Base-by-base conservation (phyloP, 2,329 filamentous ascomycete species). In the Cadophora malorum region DNA sequence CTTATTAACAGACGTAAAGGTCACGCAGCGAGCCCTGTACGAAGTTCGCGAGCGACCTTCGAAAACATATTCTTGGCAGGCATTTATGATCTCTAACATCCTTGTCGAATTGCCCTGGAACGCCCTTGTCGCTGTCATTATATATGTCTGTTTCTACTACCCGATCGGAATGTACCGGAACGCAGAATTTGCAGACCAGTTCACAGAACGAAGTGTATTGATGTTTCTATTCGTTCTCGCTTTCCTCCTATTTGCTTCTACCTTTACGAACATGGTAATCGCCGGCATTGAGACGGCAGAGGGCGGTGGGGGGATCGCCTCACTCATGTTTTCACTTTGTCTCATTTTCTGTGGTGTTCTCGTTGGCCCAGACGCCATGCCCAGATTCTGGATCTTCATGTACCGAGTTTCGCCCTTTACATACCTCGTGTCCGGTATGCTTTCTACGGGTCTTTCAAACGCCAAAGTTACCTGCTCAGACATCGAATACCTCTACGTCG, bases 371-470 rank as follows among this genome's bases (percentile, higher is more conserved):
- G 79, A 80, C 3, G 78, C 80, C 1, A 84, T 95, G 41, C 91
- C 92, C 0, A 81, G 86, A 6, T 94, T 94, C 84, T 95, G 92
- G 91, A 89, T 90, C 73, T 93, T 93, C 83, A 92, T 94, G 89
- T 95, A 95, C 79, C 87, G 90, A 56, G 81, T 93, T 60, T 93
- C 90, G 0, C 93, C 94, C 0, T 91, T 97, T 63, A 94, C 91
- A 0, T 97, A 97, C 77, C 81, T 95, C n/a, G 87, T 96, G 33
- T 85, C 86, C 9, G 91, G 90, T 23, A 88, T 97, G 81, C 79
- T 95, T 0, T 85, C 90, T 0, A 86, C 86, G 0, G 92, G 87
- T 3, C 81, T 97, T 4, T 91, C 91, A 49, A 89, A 91, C 74
- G 87, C 87, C 0, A 60, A 80, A 0, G 88, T 95, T 38, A 72